Evolutionary conservation across 352 stramenopile genomes (phyloP), one percentile per base, ranked within the genome.

Genomic region (Phytophthora hybrid): DNA sequence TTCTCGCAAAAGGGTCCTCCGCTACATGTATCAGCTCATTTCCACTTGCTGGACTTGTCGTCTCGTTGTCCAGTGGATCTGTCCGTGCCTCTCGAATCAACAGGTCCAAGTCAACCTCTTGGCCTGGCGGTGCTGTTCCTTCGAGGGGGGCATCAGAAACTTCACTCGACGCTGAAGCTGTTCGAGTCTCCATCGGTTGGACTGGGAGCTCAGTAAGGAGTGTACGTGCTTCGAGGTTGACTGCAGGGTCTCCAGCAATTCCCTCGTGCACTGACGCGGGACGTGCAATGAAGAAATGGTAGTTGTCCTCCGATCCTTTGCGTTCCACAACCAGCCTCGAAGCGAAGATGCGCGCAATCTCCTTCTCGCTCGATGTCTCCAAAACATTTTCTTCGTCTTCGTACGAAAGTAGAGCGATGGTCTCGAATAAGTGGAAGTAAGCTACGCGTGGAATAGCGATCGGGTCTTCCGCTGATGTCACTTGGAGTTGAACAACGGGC

Each of bases 381-480:
- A 84, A 46, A 3, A 82, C 65, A 4, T 59, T 34, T 41, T 74
- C 71, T 59, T 81, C 74, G 37, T 80, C 69, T 29, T 82, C 68
- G 44, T 64, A 78, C 47, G 78, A 68, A 29, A 84, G 74, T 31
- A 81, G 23, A 4, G 78, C 75, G 37, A 85, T 78, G 21, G 66
- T 76, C 64, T 82, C 75, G 21, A 82, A 85, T 34, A 85, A 64
- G 49, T 81, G 75, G 59, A 85, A 80, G 54, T 81, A 85, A 13
- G 54, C 66, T 5, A 74, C 65, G 29, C 68, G 58, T 47, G 65
- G 34, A n/a, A 68, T 46, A 63, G 21, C 26, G 19, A 57, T 10
- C 8, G 39, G 59, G 61, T 79, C 59, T 32, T 69, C 52, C 18
- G 21, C 60, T 14, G 71, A 49, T 31, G 44, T 32, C 18, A 81